These are phyloP conservation scores for Fusarium sp. DNA, from an alignment of 2,329 filamentous ascomycete genomes.

Conservation along the genomic window DNA sequence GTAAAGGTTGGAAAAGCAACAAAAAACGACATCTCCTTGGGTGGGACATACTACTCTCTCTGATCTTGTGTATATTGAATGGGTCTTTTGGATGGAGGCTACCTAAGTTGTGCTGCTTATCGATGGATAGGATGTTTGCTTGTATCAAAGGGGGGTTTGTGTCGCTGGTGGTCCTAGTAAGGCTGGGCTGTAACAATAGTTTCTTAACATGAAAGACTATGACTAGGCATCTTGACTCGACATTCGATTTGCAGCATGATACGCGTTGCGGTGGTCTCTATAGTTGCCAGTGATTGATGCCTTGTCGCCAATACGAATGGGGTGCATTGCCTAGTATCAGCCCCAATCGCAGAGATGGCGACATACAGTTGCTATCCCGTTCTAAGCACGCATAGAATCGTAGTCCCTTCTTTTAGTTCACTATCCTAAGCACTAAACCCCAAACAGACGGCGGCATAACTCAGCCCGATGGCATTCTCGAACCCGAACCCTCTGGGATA, in stretches of 20 bases:
- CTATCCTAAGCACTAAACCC: rapidly evolving
- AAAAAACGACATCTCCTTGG: not conserved
- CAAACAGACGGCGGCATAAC: rapidly evolving
- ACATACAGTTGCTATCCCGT: not conserved
- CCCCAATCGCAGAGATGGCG: not conserved
- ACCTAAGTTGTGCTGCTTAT: not conserved
- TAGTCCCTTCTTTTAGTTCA: not conserved
- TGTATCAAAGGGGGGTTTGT: not conserved
- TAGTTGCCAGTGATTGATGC: rapidly evolving
- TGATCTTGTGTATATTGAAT: not conserved
- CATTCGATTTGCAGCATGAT: rapidly evolving
- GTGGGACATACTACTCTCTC: not conserved
- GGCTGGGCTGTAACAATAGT: not conserved
- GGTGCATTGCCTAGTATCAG: not conserved
- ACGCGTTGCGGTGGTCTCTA: rapidly evolving
- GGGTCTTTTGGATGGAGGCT: not conserved
- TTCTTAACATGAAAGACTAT: not conserved
- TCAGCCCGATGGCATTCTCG: not conserved
- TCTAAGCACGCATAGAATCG: not conserved
- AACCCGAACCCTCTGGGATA: not conserved
- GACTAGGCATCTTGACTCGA: not conserved
- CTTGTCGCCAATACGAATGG: rapidly evolving
- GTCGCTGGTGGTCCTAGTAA: not conserved
- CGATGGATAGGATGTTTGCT: not conserved
- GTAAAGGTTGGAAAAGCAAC: slow-evolving; percentile 17